These are phyloP conservation scores for Tetradesmus obliquus DNA, from an alignment of 139 green algal species.

Conservation along the genomic window DNA sequence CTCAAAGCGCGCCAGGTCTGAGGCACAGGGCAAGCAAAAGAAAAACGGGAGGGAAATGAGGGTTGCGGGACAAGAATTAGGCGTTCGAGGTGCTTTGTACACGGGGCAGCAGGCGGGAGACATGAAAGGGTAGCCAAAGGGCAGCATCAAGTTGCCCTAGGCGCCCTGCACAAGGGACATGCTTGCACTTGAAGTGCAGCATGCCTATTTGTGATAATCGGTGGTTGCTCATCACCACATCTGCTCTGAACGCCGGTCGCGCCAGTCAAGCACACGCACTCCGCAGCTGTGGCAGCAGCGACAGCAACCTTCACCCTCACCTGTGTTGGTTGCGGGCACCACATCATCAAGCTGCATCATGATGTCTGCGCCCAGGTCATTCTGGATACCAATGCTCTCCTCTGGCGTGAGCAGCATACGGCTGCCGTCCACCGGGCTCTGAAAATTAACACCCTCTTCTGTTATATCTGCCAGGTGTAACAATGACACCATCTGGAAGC, in stretches of 20 bases:
- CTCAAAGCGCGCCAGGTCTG: slow-evolving; percentile 79
- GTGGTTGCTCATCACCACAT: too few relatives aligned
- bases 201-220: too few relatives aligned
- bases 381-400: slow-evolving; percentile 93
- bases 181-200: too few relatives aligned
- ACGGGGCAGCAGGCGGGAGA: neutral
- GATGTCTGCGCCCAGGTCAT: slow-evolving; percentile 72
- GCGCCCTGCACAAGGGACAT: neutral
- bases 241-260: too few relatives aligned
- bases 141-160: neutral
- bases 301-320: neutral
- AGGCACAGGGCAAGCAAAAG: neutral
- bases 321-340: slow-evolving; percentile 76
- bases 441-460: slow-evolving; percentile 92
- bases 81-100: neutral
- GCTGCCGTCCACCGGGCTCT: slow-evolving; percentile 85
- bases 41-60: neutral
- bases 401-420: slow-evolving; percentile 96
- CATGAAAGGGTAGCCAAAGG: neutral
- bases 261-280: too few relatives aligned
- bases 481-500: slow-evolving; percentile 91
- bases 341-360: slow-evolving; percentile 93
- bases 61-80: neutral
- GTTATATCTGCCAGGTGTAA: slow-evolving; percentile 89
- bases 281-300: slow-evolving; percentile 1